phyloP scores from a whole-genome alignment of 345 rosid species.

The Citrus australasica region DNA sequence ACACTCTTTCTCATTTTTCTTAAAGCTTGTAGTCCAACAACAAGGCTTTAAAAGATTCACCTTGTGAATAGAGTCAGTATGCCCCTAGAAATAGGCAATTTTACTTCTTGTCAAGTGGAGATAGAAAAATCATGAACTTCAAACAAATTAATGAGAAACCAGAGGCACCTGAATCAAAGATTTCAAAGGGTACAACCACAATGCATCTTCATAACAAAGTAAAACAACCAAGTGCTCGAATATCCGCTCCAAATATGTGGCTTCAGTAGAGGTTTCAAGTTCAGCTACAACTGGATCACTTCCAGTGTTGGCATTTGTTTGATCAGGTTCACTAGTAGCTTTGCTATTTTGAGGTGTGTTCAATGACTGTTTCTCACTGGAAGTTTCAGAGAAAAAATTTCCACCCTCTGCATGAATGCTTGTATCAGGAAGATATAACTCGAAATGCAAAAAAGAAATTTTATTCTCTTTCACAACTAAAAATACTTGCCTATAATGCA shows the following conservation, averaged over 20 bases:
- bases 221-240: constrained; percentile 35
- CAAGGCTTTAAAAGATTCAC: constrained; percentile 57
- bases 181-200: constrained; percentile 49
- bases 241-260: constrained; percentile 31
- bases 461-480: constrained; percentile 6
- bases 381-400: constrained; percentile 28
- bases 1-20: constrained; percentile 43
- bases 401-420: constrained; percentile 46
- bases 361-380: constrained; percentile 23
- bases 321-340: constrained; percentile 30
- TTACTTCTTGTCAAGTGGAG: constrained; percentile 27
- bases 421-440: constrained; percentile 14
- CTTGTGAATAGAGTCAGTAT: constrained; percentile 36
- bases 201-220: constrained; percentile 61
- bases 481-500: constrained; percentile 60
- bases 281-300: constrained; percentile 31
- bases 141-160: constrained; percentile 8
- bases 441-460: constrained; percentile 10
- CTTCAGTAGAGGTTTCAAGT: constrained; percentile 30
- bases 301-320: constrained; percentile 23
- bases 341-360: constrained; percentile 27
- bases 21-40: constrained; percentile 69
- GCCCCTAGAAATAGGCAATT: constrained; percentile 46
- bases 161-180: constrained; percentile 60
- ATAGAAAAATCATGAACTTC: constrained; percentile 7